Evolutionary conservation across 2,329 filamentous ascomycete genomes (phyloP).

Genomic region (Bipolaris gigantea): DNA sequence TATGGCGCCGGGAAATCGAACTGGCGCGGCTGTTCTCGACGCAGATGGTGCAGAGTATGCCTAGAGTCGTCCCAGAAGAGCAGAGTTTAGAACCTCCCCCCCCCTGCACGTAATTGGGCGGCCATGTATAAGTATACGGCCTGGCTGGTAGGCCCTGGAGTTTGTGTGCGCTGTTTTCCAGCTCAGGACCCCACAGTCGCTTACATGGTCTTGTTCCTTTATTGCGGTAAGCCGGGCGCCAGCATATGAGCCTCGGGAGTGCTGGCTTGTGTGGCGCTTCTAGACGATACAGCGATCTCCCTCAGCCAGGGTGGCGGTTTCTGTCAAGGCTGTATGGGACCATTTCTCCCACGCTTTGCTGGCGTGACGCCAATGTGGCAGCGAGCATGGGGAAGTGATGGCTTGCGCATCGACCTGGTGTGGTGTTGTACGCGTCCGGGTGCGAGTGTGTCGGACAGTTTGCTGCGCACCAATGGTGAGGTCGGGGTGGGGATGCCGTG

Average conservation of each 20-base stretch:
- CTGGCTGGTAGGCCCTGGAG: background rate
- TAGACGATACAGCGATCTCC: constrained; percentile 7
- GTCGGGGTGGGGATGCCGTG: constrained; percentile 9
- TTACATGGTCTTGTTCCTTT: background rate
- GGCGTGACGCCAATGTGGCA: background rate
- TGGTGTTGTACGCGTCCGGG: constrained; percentile 1
- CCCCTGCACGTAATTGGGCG: background rate
- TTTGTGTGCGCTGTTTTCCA: background rate
- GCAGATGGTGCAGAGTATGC: constrained; percentile 8
- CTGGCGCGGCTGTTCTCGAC: constrained; percentile 13
- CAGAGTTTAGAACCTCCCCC: background rate
- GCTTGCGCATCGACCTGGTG: constrained; percentile 4
- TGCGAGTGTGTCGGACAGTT: background rate
- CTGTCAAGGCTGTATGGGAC: constrained; percentile 1
- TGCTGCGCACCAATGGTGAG: background rate
- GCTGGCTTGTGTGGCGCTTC: constrained; percentile 8
- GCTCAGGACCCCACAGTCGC: background rate
- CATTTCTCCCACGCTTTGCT: background rate
- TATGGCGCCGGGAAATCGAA: constrained; percentile 20
- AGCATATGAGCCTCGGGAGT: background rate
- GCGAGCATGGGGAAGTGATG: constrained; percentile 3
- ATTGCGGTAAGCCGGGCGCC: background rate
- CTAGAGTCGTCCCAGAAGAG: constrained; percentile 5
- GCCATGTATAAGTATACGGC: background rate
- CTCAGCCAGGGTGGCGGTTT: constrained; percentile 5